These are phyloP conservation scores for Coniella vitis DNA, from an alignment of 2,329 filamentous ascomycete species.

Conservation along the genomic window DNA sequence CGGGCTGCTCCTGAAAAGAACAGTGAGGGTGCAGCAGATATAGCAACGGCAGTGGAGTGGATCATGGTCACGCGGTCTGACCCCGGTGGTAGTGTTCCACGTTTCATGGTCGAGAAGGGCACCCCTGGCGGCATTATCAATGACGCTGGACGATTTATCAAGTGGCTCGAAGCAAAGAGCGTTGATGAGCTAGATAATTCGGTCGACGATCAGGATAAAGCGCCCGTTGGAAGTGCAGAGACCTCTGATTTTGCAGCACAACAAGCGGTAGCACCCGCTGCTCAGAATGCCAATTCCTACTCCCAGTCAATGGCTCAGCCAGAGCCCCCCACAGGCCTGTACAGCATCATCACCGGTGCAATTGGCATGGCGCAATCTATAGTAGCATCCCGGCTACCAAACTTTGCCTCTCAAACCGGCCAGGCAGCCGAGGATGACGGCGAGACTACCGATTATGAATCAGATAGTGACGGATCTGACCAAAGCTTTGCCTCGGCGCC, in stretches of 20 bases:
- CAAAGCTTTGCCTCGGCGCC: constrained; percentile 44
- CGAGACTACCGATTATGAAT: constrained; percentile 22
- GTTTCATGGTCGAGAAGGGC: constrained; percentile 85
- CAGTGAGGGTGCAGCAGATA: constrained; percentile 18
- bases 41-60: constrained; percentile 64
- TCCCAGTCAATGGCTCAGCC: constrained; percentile 8
- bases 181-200: constrained; percentile 27
- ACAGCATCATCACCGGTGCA: constrained; percentile 48
- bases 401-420: constrained; percentile 23
- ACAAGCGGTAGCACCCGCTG: constrained; percentile 9
- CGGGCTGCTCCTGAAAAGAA: constrained; percentile 6
- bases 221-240: constrained; percentile 25
- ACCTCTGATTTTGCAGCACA: constrained; percentile 17
- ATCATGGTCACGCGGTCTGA: constrained; percentile 88
- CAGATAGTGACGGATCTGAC: constrained; percentile 33
- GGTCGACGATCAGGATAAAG: constrained; percentile 18
- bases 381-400: constrained; percentile 33
- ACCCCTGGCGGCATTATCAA: constrained; percentile 74
- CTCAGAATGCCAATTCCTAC: background rate
- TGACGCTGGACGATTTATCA: constrained; percentile 74
- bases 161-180: constrained; percentile 54
- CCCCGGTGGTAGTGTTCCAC: constrained; percentile 78
- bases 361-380: constrained; percentile 44
- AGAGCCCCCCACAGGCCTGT: constrained; percentile 39
- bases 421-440: constrained; percentile 23